Evolutionary conservation across 176 grass and related monocot species (phyloP), one percentile per base, ranked within the genome.

Genomic region (Musa beccarii): DNA sequence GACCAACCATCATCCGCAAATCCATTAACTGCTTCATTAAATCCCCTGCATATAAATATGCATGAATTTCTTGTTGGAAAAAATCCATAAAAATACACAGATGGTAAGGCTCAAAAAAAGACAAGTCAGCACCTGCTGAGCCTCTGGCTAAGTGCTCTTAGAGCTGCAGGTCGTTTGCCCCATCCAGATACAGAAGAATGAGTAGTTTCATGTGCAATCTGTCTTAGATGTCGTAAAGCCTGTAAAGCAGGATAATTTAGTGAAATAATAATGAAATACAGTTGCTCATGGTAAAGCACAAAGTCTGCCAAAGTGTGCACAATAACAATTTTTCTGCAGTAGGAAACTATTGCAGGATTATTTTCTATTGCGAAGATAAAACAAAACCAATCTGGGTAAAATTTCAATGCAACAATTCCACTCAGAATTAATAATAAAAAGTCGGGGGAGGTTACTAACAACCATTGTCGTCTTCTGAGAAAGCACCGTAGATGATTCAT

Each of bases 1-100:
- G 88, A 91, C 96, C 96, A 99, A 19, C 91, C 91, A 79, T 99
- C 96, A 77, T 89, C 96, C 4, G 62, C 81, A 65, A 99, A 92
- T 26, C 96, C 88, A 65, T 91, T 92, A 15, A 99, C 76, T 55
- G 91, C 87, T 82, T 99, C 96, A 75, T 94, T 99, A 75, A 89
- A 99, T 68, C 96, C 88, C 74, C 96, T 99, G 73, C 16, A 62
- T 8, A 2, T 68, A 24, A 20, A 76, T 76, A 54, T n/a, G 22
- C 51, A 28, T 49, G 34, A 10, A n/a, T 25, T 13, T 19, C 54
- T 20, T 52, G 20, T 25, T 50, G 22, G 34, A 51, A 21, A 2
- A 26, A 19, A 8, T 26, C 17, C 11, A 59, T 21, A 51, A 62
- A 15, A 57, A 62, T 23, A 56, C 71, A 54, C 15, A 54, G 17